These are phyloP conservation scores for Aspergillus sp. DNA, from an alignment of 2,329 filamentous ascomycete species.

Conservation along the genomic window DNA sequence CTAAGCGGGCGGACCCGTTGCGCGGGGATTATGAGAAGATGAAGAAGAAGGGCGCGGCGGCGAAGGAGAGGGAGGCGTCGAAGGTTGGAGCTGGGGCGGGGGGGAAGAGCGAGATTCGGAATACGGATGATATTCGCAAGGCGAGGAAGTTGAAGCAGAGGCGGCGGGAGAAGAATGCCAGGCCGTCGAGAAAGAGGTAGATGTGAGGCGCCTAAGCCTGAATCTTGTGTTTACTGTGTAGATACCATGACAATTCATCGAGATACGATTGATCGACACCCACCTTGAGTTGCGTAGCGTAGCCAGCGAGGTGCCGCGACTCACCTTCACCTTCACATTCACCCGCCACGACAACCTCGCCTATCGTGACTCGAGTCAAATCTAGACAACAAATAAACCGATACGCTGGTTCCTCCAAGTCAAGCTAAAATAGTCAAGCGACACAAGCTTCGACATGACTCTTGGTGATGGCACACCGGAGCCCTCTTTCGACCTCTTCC, in stretches of 20 bases:
- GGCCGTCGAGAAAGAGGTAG: conserved; percentile 69
- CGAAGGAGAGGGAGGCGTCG: conserved; percentile 67
- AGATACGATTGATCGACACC: neutral
- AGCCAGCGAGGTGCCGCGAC: neutral
- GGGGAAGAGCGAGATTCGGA: conserved; percentile 81
- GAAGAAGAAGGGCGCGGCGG: conserved; percentile 87
- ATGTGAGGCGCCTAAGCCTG: neutral
- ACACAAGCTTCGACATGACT: neutral
- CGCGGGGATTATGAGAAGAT: conserved; percentile 87
- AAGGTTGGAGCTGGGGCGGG: conserved; percentile 51
- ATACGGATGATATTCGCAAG: conserved; percentile 82
- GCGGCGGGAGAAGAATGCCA: conserved; percentile 83
- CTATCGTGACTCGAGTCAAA: neutral
- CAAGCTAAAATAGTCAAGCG: neutral
- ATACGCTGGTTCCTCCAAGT: neutral
- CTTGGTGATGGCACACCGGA: neutral
- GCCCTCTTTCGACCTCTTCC: neutral
- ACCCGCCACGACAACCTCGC: neutral
- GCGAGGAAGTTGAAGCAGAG: conserved; percentile 76
- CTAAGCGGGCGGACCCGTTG: conserved; percentile 91
- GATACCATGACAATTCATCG: neutral
- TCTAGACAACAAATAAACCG: neutral
- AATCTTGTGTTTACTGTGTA: neutral
- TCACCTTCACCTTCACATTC: neutral
- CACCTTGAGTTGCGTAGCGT: neutral